Evolutionary conservation across 257 asterid genomes (phyloP), one percentile per base, ranked within the genome.

Genomic region (Penstemon davidsonii): DNA sequence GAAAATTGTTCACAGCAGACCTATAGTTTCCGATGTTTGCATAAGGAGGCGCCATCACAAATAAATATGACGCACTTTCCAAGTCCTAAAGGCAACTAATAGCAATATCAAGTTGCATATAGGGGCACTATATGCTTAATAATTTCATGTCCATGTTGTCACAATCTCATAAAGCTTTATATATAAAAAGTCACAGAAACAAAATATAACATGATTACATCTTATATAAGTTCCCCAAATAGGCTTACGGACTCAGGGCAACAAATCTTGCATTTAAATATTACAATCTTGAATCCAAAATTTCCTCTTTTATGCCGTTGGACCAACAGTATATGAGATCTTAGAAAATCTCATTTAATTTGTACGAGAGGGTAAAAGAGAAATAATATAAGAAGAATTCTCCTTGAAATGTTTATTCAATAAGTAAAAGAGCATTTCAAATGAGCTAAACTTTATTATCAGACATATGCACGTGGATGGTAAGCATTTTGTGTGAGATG

Each of bases 401-500:
- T 25, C 33, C 33, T 25, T 25, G 33, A 25, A 25, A 25, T 25
- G 33, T 25, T 25, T 25, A 25, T 25, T 25, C 2, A 51, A 41
- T 5, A 49, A 62, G 62, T 25, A 33, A 71, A 33, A 25, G 33
- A 60, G 11, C 10, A 41, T 38, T 47, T 61, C 7, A 55, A 38
- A 57, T 56, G 67, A 38, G 50, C 72, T 55, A 55, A 50, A 45
- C 61, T 53, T 15, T 15, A 15, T 15, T 15, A 15, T 15, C 46
- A 67, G 45, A 72, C 61, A 62, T 13, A 4, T 60, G 66, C 49
- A 58, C 42, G 12, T 51, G 58, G 39, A 64, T 15, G 43, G 68
- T 61, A 66, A 73, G 58, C 52, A 70, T 57, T 38, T 67, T 41
- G 73, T 36, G 5, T 64, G 75, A 71, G 62, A 74, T 51, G 67